These are phyloP conservation scores for Trametes punicea DNA, from an alignment of 768 basidiomycete genomes.

Conservation along the genomic window DNA sequence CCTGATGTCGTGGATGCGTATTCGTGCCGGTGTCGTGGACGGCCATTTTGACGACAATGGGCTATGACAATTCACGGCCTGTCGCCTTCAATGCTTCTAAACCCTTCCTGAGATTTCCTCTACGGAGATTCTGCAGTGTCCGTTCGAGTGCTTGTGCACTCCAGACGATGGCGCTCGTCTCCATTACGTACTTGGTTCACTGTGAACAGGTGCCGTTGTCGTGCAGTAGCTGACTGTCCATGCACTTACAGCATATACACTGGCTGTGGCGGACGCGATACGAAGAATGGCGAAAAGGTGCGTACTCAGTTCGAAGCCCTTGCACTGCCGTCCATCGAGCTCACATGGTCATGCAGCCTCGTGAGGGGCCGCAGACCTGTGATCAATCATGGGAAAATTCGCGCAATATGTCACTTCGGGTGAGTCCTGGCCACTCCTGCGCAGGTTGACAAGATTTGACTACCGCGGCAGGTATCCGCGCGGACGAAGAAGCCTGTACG, in stretches of 20 bases:
- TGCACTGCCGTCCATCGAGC: not conserved
- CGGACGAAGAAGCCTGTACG: conserved; percentile 19
- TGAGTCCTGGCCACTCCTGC: not conserved
- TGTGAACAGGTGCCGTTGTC: not conserved
- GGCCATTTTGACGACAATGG: too few relatives aligned
- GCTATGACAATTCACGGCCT: too few relatives aligned
- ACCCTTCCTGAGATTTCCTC: too few relatives aligned
- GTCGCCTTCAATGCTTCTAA: too few relatives aligned
- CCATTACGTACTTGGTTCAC: too few relatives aligned
- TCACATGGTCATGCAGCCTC: not conserved
- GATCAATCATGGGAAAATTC: conserved; percentile 18
- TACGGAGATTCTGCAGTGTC: too few relatives aligned
- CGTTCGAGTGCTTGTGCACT: too few relatives aligned
- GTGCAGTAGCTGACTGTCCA: not conserved
- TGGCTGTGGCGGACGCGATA: conserved; percentile 19
- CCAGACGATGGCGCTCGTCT: too few relatives aligned
- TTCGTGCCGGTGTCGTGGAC: too few relatives aligned
- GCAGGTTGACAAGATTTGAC: not conserved
- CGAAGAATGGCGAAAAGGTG: conserved; percentile 12
- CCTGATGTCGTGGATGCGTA: too few relatives aligned
- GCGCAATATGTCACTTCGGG: conserved; percentile 18
- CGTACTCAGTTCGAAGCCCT: not conserved
- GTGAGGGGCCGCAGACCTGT: conserved; percentile 18
- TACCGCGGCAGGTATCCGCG: conserved; percentile 12
- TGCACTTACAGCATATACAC: conserved; percentile 15